A percentile compares a stretch with the other conserved stretches of the same genome.
Evolutionary conservation across 2,329 filamentous ascomycete genomes (phyloP).

Genomic region (Exserohilum rostratum): DNA sequence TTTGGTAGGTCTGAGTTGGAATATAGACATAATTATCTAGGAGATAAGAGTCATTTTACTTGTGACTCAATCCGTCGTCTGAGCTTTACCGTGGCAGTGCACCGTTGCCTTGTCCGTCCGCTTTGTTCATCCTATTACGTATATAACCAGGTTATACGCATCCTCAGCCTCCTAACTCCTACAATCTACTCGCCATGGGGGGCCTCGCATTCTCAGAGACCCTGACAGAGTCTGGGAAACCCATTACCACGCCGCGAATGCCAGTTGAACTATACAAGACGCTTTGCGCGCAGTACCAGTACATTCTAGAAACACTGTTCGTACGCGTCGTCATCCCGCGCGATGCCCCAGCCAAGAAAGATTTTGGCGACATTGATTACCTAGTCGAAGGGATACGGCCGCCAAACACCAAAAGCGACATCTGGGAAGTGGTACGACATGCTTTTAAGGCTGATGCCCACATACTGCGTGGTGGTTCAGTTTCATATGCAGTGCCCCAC

Average conservation of each 20-base stretch:
- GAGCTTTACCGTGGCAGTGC: not conserved
- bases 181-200: slow-evolving; percentile 62
- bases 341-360: slow-evolving; percentile 71
- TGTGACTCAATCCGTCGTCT: not conserved
- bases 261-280: slow-evolving; percentile 60
- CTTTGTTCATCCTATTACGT: no score
- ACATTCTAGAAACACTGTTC: slow-evolving; percentile 60
- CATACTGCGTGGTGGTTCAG: slow-evolving; percentile 30
- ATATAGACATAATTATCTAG: no score
- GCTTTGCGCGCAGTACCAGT: slow-evolving; percentile 56
- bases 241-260: slow-evolving; percentile 71
- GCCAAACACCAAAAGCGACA: slow-evolving; percentile 12
- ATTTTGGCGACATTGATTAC: slow-evolving; percentile 77
- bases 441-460: slow-evolving; percentile 55
- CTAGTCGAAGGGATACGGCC: slow-evolving; percentile 53
- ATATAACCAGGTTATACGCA: no score
- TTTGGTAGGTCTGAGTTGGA: no score
- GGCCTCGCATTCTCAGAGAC: slow-evolving; percentile 53
- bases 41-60: no score
- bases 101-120: not conserved
- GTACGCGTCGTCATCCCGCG: slow-evolving; percentile 64
- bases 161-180: not conserved
- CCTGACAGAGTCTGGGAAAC: slow-evolving; percentile 47
- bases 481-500: slow-evolving; percentile 59
- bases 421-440: slow-evolving; percentile 44